A percentile compares a stretch with the other conserved stretches of the same genome.
phyloP scores from a whole-genome alignment of 257 asterid species.

The Solanum neorickii region DNA sequence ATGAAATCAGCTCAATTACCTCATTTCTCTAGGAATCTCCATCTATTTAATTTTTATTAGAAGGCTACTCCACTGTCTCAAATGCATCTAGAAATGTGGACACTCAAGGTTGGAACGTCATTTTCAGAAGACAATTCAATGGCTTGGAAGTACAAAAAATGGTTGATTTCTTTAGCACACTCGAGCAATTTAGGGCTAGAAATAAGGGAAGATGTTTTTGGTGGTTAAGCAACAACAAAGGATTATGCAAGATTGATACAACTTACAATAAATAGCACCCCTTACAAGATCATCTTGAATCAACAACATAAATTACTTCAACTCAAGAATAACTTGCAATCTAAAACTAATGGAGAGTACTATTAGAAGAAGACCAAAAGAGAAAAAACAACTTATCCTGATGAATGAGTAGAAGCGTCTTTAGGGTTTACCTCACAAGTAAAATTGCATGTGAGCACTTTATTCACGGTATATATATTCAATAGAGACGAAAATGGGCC shows the following conservation, averaged over 20 bases:
- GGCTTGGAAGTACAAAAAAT: no score
- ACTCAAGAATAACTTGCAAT: no score
- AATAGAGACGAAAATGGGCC: not conserved
- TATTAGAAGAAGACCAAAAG: not conserved
- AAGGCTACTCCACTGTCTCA: no score
- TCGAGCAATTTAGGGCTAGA: not conserved
- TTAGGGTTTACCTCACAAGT: not conserved
- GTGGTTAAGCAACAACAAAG: not conserved
- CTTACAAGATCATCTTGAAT: no score
- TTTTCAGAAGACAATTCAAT: no score
- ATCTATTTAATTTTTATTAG: no score
- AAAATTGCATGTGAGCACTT: not conserved
- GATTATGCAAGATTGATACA: not conserved
- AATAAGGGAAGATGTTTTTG: not conserved
- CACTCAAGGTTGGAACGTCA: no score
- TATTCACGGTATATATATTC: not conserved
- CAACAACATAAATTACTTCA: not conserved
- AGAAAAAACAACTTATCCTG: not conserved
- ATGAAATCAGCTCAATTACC: no score
- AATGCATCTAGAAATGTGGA: no score
- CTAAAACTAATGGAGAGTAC: not conserved
- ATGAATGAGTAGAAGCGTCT: not conserved
- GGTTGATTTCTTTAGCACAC: not conserved
- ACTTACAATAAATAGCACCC: not conserved
- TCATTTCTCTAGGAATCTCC: no score